phyloP scores from a whole-genome alignment of 2,329 filamentous ascomycete species.

The Penicillium sp. region DNA sequence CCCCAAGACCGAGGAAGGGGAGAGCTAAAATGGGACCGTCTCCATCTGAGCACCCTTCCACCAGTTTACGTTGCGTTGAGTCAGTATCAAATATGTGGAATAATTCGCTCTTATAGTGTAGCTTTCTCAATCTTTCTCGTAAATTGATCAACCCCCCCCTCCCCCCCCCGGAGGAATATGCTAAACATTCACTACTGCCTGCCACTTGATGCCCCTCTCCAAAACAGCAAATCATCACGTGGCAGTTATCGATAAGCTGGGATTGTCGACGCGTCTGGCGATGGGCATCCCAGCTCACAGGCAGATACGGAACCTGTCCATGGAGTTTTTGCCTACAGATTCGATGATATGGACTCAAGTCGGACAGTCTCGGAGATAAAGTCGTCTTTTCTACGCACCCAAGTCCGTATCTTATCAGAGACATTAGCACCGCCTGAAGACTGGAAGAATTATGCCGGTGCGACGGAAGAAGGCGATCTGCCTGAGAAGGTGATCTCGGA shows the following conservation, averaged over 20 bases:
- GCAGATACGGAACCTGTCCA: not conserved
- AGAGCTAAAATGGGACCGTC: no score
- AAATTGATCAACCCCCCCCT: no score
- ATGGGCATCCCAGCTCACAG: not conserved
- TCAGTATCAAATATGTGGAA: no score
- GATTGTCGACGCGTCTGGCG: constrained; percentile 4
- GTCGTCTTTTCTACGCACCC: constrained; percentile 45
- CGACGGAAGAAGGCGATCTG: constrained; percentile 41
- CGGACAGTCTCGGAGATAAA: constrained; percentile 48
- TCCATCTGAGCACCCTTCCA: no score
- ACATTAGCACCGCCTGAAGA: constrained; percentile 43
- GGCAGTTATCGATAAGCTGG: constrained; percentile 10
- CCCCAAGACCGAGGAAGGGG: constrained; percentile 12
- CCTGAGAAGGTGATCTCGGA: constrained; percentile 47
- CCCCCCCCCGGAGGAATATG: no score
- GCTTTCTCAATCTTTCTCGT: no score
- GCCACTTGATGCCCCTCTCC: no score
- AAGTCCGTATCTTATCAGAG: constrained; percentile 49
- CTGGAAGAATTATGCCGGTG: constrained; percentile 40
- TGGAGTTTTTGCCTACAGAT: not conserved
- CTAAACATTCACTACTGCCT: no score
- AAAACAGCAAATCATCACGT: no score
- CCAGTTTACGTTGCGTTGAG: no score
- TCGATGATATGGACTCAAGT: constrained; percentile 31
- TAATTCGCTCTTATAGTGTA: no score